A percentile compares a stretch with the other conserved stretches of the same genome.
Conservation (phyloP, 352 stramenopile genomes). For the Phytophthora pisi region DNA sequence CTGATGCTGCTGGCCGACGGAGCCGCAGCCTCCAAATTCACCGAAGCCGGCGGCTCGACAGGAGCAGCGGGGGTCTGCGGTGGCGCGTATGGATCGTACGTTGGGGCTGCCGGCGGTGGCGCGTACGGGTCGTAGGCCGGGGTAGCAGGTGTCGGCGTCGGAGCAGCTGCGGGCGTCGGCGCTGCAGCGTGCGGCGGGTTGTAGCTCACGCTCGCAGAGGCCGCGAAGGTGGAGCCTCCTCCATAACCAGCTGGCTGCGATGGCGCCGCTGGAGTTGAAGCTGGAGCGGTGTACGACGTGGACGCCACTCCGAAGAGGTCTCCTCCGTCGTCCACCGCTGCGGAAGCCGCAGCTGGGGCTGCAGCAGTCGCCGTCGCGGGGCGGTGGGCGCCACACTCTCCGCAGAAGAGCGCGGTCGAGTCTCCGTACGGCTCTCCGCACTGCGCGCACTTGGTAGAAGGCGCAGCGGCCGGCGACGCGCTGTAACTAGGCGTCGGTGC, state of each 20-base stretch:
- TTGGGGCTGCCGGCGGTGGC: constrained; percentile 23
- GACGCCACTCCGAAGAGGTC: constrained; percentile 64
- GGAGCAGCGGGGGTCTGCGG: constrained; percentile 34
- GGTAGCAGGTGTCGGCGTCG: constrained; percentile 18
- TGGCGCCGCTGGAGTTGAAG: constrained; percentile 9
- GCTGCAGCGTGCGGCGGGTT: constrained; percentile 30
- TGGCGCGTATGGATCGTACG: constrained; percentile 41
- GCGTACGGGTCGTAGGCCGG: constrained; percentile 37
- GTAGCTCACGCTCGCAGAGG: constrained; percentile 36
- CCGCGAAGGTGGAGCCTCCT: constrained; percentile 27
- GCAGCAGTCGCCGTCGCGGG: constrained; percentile 22
- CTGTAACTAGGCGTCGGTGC: constrained; percentile 23
- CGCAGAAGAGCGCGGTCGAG: constrained; percentile 68
- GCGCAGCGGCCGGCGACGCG: constrained; percentile 8
- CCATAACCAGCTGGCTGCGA: constrained; percentile 19
- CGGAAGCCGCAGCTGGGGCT: background rate
- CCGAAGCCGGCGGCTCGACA: constrained; percentile 46
- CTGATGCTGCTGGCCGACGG: constrained; percentile 58
- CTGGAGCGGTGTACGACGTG: constrained; percentile 29
- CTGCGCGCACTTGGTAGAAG: constrained; percentile 43
- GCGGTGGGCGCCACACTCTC: constrained; percentile 71
- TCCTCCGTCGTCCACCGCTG: constrained; percentile 42
- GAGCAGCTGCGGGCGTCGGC: constrained; percentile 17
- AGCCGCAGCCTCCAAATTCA: constrained; percentile 47
- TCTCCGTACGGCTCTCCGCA: constrained; percentile 61